Conservation (phyloP, 2,329 filamentous ascomycete species). For the Magnaporthales sp. region DNA sequence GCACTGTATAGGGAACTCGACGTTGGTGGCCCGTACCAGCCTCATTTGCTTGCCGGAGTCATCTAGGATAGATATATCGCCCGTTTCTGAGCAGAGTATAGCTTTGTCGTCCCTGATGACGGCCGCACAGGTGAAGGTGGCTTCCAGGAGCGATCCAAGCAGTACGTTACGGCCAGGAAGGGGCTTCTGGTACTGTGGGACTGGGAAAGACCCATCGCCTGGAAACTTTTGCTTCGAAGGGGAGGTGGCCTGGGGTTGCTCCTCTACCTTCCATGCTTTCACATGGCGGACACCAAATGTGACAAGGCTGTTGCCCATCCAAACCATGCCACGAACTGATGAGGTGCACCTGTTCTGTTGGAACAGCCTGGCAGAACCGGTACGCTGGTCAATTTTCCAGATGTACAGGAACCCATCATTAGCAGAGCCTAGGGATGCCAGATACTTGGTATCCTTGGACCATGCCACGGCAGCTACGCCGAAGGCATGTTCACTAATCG, state of each 20-base stretch:
- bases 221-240: slow-evolving; percentile 54
- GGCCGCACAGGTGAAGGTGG: slow-evolving; percentile 72
- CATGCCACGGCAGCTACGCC: slow-evolving; percentile 85
- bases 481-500: slow-evolving; percentile 81
- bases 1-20: slow-evolving; percentile 61
- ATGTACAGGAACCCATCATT: slow-evolving; percentile 94
- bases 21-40: slow-evolving; percentile 55
- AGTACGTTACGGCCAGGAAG: slow-evolving; percentile 82
- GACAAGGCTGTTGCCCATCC: slow-evolving; percentile 77
- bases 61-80: slow-evolving; percentile 82
- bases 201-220: slow-evolving; percentile 25
- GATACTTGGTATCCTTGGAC: slow-evolving; percentile 75
- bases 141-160: slow-evolving; percentile 71
- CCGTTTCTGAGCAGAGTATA: slow-evolving; percentile 78
- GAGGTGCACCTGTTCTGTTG: slow-evolving; percentile 89
- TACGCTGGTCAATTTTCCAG: slow-evolving; percentile 79
- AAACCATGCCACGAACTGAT: slow-evolving; percentile 75
- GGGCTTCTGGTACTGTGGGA: slow-evolving; percentile 49
- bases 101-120: slow-evolving; percentile 65
- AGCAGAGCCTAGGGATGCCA: slow-evolving; percentile 78
- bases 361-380: slow-evolving; percentile 69
- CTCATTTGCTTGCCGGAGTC: slow-evolving; percentile 65
- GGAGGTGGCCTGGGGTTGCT: slow-evolving; percentile 43
- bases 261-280: slow-evolving; percentile 86
- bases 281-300: slow-evolving; percentile 87